phyloP scores from a whole-genome alignment of 2,329 filamentous ascomycete genomes.

The Stylonectria norvegica region DNA sequence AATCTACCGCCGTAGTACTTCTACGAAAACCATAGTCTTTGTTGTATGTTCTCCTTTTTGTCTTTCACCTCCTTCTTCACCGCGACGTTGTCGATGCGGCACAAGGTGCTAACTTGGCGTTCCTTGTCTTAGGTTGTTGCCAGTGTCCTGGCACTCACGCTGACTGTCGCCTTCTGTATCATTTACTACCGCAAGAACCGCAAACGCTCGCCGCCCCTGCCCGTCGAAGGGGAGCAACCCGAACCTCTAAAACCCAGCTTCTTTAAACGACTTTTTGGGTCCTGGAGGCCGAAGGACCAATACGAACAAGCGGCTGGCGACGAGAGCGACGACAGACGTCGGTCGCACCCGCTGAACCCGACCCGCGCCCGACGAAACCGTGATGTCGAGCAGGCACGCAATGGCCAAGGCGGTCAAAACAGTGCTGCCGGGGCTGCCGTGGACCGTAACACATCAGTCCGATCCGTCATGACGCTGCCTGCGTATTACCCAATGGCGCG shows the following conservation, averaged over 20 bases:
- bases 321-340: constrained; percentile 21
- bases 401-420: constrained; percentile 6
- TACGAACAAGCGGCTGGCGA: constrained; percentile 33
- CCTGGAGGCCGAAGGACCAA: constrained; percentile 9
- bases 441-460: constrained; percentile 79
- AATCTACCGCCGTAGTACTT: constrained; percentile 4
- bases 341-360: constrained; percentile 26
- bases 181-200: constrained; percentile 17
- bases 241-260: constrained; percentile 21
- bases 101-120: constrained; percentile 1
- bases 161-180: constrained; percentile 12
- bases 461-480: constrained; percentile 92
- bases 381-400: constrained; percentile 10
- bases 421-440: constrained; percentile 44
- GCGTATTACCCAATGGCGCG: constrained; percentile 72
- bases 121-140: constrained; percentile 18
- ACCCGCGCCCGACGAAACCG: constrained; percentile 13
- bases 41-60: constrained; percentile 22
- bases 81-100: background rate
- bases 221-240: constrained; percentile 11
- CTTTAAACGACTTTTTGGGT: constrained; percentile 17
- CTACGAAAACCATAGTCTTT: constrained; percentile 18
- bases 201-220: constrained; percentile 1
- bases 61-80: background rate
- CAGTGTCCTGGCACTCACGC: constrained; percentile 11